A percentile compares a stretch with the other conserved stretches of the same genome.
Evolutionary conservation across 2,329 filamentous ascomycete species (phyloP).

Genomic region (Penicillium olsonii): DNA sequence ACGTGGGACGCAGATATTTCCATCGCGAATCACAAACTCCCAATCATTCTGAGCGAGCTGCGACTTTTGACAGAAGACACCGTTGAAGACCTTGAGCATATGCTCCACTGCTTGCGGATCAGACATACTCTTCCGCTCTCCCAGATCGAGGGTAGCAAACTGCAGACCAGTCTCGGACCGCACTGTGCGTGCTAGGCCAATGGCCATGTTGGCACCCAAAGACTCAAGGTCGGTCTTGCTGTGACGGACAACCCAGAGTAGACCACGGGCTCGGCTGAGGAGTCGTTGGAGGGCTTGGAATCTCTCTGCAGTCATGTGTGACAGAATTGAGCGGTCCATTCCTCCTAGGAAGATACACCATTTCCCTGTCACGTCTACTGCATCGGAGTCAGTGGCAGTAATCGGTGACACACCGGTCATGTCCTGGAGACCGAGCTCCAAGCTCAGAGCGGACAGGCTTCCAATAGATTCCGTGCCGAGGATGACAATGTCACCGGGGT

Average conservation of each 20-base stretch:
- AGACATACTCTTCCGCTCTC: constrained; percentile 17
- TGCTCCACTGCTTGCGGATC: constrained; percentile 19
- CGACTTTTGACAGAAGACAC: constrained; percentile 17
- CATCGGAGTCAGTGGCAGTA: constrained; percentile 5
- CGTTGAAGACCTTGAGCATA: constrained; percentile 21
- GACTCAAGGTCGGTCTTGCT: constrained; percentile 14
- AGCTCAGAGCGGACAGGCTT: constrained; percentile 12
- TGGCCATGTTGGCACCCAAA: constrained; percentile 23
- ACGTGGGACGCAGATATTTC: constrained; percentile 22
- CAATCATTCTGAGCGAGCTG: constrained; percentile 21
- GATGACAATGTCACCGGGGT: constrained; percentile 20
- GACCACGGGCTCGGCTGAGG: constrained; percentile 18
- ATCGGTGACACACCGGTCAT: constrained; percentile 16
- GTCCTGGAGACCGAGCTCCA: constrained; percentile 14
- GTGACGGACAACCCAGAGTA: constrained; percentile 23
- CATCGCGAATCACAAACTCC: constrained; percentile 25
- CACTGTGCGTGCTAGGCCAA: constrained; percentile 25
- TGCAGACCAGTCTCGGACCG: constrained; percentile 23
- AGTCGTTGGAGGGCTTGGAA: constrained; percentile 20
- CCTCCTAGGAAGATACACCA: constrained; percentile 26
- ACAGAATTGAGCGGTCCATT: constrained; percentile 20
- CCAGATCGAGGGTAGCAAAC: constrained; percentile 24
- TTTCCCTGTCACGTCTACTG: constrained; percentile 18
- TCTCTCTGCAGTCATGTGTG: constrained; percentile 16
- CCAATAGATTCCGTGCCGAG: constrained; percentile 15